Conservation (phyloP, 768 basidiomycete species). For the Suillus cothurnatus region DNA sequence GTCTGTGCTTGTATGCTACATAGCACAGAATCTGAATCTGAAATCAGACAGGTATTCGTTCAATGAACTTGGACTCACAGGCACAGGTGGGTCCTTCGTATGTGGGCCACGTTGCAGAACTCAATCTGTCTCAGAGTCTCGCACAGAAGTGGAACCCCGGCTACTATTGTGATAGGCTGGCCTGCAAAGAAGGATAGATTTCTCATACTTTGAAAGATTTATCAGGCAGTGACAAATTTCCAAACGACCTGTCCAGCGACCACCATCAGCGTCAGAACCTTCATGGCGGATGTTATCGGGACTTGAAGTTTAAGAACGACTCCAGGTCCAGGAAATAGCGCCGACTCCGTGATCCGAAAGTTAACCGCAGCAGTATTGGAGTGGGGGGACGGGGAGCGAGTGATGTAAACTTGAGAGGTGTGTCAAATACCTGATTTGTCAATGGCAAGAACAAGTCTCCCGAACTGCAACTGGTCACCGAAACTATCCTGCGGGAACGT, state of each 20-base stretch:
- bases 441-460: slow-evolving; percentile 49
- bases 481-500: slow-evolving; percentile 26
- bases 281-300: slow-evolving; percentile 1
- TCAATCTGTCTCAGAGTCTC: neutral
- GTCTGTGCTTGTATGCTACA: neutral
- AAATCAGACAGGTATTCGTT: neutral
- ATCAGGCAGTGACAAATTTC: neutral
- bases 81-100: neutral
- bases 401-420: slow-evolving; percentile 60
- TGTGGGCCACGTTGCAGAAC: neutral
- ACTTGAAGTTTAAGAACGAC: neutral
- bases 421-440: slow-evolving; percentile 58
- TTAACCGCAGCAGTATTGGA: slow-evolving; percentile 53
- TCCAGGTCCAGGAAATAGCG: neutral
- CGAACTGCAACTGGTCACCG: slow-evolving; percentile 38
- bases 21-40: neutral
- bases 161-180: neutral
- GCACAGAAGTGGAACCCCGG: neutral
- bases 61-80: neutral
- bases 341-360: slow-evolving; percentile 17
- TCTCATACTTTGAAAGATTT: neutral
- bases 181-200: neutral
- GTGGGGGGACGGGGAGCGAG: slow-evolving; percentile 51
- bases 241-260: slow-evolving; percentile 27
- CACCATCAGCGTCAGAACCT: slow-evolving; percentile 19